Evolutionary conservation across 2,329 filamentous ascomycete genomes (phyloP).

Genomic region (Uncinocarpus reesii): DNA sequence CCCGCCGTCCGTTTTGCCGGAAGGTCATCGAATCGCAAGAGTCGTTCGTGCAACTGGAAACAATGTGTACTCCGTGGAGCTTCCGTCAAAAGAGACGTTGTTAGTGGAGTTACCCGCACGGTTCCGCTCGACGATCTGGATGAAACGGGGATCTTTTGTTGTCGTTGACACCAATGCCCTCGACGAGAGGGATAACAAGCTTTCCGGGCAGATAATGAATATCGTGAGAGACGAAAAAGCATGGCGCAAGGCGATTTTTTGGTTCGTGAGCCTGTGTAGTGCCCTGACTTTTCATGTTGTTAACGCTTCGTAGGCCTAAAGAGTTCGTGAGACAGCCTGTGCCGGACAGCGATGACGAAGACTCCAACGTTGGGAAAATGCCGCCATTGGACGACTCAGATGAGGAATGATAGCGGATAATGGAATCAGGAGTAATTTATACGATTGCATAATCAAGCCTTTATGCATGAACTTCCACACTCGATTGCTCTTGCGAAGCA

Average conservation of each 20-base stretch:
- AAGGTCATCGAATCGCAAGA: conserved; percentile 57
- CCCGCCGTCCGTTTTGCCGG: conserved; percentile 45
- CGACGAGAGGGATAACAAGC: conserved; percentile 60
- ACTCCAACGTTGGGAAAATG: conserved; percentile 74
- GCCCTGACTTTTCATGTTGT: background rate
- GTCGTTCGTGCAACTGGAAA: conserved; percentile 78
- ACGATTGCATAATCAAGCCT: too few species aligned
- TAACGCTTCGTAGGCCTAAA: conserved; percentile 51
- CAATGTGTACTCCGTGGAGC: conserved; percentile 70
- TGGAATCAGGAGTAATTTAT: background rate
- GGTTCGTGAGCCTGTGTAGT: conserved; percentile 44
- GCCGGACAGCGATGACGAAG: conserved; percentile 64
- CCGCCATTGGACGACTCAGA: conserved; percentile 61
- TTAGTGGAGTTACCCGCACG: conserved; percentile 72
- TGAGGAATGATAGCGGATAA: conserved; percentile 11
- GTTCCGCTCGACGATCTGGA: conserved; percentile 89
- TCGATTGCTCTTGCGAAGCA: background rate
- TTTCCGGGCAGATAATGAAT: conserved; percentile 83
- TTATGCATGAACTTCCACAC: too few species aligned
- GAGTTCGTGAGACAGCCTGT: conserved; percentile 60
- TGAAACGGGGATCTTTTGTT: conserved; percentile 80
- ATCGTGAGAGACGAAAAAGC: conserved; percentile 81
- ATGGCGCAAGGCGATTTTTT: conserved; percentile 84
- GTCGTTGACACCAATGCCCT: conserved; percentile 62
- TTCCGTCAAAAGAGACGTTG: conserved; percentile 55